Evolutionary conservation across 352 stramenopile genomes (phyloP).

Genomic region (Pythium aquatile): DNA sequence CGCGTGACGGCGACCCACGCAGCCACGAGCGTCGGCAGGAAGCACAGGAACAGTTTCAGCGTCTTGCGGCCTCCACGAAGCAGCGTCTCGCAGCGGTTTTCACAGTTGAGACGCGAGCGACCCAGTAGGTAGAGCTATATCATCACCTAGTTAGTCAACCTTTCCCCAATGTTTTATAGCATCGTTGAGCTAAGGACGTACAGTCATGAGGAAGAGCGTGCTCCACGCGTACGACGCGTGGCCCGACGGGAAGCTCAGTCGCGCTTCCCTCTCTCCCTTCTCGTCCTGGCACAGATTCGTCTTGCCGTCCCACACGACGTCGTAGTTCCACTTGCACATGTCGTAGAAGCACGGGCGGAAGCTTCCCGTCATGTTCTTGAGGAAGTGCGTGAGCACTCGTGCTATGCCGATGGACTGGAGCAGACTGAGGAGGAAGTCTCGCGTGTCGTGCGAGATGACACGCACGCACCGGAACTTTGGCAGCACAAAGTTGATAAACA

Average conservation of each 20-base stretch:
- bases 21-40: slow-evolving; percentile 53
- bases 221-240: slow-evolving; percentile 73
- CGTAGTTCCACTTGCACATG: slow-evolving; percentile 71
- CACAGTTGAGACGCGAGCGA: slow-evolving; percentile 54
- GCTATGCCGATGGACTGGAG: slow-evolving; percentile 47
- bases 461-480: slow-evolving; percentile 45
- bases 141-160: no score
- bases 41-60: slow-evolving; percentile 69
- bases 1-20: slow-evolving; percentile 73
- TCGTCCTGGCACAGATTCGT: slow-evolving; percentile 52
- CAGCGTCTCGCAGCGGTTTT: slow-evolving; percentile 45
- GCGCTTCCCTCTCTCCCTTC: slow-evolving; percentile 52
- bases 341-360: slow-evolving; percentile 77
- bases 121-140: slow-evolving; percentile 58
- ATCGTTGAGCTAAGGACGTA: background rate
- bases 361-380: slow-evolving; percentile 61
- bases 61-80: slow-evolving; percentile 56
- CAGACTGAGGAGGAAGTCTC: slow-evolving; percentile 72
- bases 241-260: slow-evolving; percentile 74
- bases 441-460: slow-evolving; percentile 62
- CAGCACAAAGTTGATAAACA: slow-evolving; percentile 56
- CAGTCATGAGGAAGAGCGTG: slow-evolving; percentile 69
- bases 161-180: no score
- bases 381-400: slow-evolving; percentile 66
- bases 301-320: slow-evolving; percentile 66